phyloP scores from a whole-genome alignment of 805 yeast genomes.

The Wickerhamiella occidentalis region DNA sequence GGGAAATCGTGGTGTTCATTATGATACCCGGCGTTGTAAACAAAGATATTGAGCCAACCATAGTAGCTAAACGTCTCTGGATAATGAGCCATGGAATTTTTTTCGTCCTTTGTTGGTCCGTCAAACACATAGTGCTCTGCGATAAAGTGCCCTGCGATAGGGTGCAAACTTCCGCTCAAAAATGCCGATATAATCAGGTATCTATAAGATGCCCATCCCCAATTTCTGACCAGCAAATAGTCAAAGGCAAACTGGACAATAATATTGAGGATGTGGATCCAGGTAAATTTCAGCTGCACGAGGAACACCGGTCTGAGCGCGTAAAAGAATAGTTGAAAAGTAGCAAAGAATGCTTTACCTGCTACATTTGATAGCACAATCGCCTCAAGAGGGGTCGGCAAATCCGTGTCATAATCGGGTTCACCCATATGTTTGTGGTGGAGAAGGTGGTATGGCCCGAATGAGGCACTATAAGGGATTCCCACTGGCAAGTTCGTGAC shows the following conservation, averaged over 20 bases:
- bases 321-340: conserved; percentile 78
- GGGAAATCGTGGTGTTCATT: conserved; percentile 96
- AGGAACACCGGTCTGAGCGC: conserved; percentile 85
- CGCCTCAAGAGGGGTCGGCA: conserved; percentile 75
- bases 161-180: conserved; percentile 84
- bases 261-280: conserved; percentile 60
- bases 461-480: conserved; percentile 76
- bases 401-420: conserved; percentile 68
- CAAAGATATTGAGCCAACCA: conserved; percentile 61
- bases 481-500: conserved; percentile 79
- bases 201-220: conserved; percentile 52
- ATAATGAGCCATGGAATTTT: conserved; percentile 18
- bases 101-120: conserved; percentile 20
- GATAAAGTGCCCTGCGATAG: conserved; percentile 89
- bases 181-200: conserved; percentile 69
- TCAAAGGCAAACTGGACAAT: conserved; percentile 49
- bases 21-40: conserved; percentile 91
- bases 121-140: conserved; percentile 79
- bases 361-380: conserved; percentile 57
- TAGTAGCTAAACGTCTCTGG: conserved; percentile 85
- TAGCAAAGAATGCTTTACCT: conserved; percentile 84
- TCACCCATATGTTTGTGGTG: conserved; percentile 90
- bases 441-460: conserved; percentile 81
- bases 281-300: conserved; percentile 61
- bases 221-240: conserved; percentile 39